Conservation (phyloP, 192 early-diverging fungal genomes). For the Podila epigama region DNA sequence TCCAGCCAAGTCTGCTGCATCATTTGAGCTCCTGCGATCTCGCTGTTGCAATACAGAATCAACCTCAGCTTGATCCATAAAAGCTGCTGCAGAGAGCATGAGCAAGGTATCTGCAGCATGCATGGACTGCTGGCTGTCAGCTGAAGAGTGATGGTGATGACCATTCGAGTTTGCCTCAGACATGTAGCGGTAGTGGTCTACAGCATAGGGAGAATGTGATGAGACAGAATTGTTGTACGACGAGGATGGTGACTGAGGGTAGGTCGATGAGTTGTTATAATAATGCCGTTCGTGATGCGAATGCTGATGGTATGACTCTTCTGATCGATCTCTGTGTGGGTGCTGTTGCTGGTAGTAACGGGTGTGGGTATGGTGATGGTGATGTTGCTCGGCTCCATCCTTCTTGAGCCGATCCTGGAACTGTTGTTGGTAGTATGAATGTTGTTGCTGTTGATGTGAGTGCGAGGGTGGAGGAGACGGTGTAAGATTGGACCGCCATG, state of each 20-base stretch:
- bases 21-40: not conserved
- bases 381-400: conserved; percentile 9
- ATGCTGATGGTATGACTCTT: not conserved
- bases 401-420: conserved; percentile 13
- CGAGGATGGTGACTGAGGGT: not conserved
- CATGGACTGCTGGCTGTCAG: conserved; percentile 31
- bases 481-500: conserved; percentile 6
- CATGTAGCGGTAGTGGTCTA: too few relatives aligned
- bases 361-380: not conserved
- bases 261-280: not conserved
- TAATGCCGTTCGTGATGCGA: not conserved
- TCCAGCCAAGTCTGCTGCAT: not conserved
- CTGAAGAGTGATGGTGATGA: conserved; percentile 2
- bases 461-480: conserved; percentile 1
- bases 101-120: conserved; percentile 47
- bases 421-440: not conserved
- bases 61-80: conserved; percentile 34
- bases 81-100: conserved; percentile 40
- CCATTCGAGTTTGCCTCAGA: not conserved
- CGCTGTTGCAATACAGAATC: not conserved
- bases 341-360: not conserved
- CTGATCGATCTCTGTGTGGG: conserved; percentile 18
- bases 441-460: not conserved
- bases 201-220: not conserved
- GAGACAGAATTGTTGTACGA: not conserved